Base-by-base conservation (phyloP, 441 rosid species). In the Gossypium davidsonii region DNA sequence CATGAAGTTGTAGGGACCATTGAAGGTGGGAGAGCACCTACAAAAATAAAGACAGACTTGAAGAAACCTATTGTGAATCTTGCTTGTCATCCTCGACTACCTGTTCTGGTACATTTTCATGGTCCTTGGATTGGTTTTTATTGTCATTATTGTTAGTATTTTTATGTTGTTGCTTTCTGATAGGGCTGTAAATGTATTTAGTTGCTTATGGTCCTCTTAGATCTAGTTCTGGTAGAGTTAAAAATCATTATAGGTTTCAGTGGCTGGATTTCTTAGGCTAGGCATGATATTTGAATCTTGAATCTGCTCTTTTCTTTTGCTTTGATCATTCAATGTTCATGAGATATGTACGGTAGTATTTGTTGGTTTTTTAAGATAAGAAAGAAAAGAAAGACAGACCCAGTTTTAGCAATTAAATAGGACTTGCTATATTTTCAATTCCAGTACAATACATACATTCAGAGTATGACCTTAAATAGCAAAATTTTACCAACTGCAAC, bases 11-110 rank as follows among this genome's bases (percentile, higher is more conserved):
- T 96, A 82, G 99, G 99, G 81, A 96, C 97, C 75, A 89, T 93
- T 74, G 98, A 93, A 81, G 99, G 98, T 66, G 98, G 99, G 69
- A 88, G 90, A 78, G 84, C 96, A 60, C 99, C 99, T 0, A 96
- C 97, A 28, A 96, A 93, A 79, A 96, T 96, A 83, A 96, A 89
- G 87, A 84, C 98, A 18, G 99, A 96, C 85, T 82, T 96, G 86
- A 96, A 96, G 87, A 96, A 90, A 82, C 99, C 98, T 20, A 76
- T 96, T n/a, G 90, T 96, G 61, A 93, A 93, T 79, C 94, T 96
- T 82, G 92, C 99, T 74, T 93, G 99, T 79, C 98, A 96, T 85
- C 97, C 99, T 53, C 93, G 99, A 65, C 98, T 90, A 18, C 97
- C 99, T 78, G 90, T 92, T 60, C 81, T 93, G 91, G 99, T 96